Conservation (phyloP, 208 protist species). For the Leishmania guyanensis region DNA sequence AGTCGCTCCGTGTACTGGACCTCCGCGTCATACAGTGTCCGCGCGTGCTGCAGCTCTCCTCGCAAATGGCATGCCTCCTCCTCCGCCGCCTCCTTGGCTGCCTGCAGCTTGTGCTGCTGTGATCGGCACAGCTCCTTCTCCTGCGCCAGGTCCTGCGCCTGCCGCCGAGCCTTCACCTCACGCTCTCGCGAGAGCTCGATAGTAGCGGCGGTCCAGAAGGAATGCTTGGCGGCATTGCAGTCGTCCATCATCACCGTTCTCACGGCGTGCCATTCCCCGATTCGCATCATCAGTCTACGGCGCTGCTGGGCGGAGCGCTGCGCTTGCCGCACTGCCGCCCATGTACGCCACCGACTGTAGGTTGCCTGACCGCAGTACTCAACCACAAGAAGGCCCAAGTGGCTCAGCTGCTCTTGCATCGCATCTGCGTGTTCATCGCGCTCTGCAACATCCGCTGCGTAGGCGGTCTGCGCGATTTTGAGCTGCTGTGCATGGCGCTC, state of each 20-base stretch:
- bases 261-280: conserved; percentile 7
- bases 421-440: background rate
- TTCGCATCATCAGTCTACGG: background rate
- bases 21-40: conserved; percentile 17
- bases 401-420: conserved; percentile 10
- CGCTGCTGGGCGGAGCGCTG: conserved; percentile 13
- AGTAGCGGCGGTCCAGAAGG: background rate
- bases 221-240: background rate
- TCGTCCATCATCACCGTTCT: background rate
- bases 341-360: conserved; percentile 38
- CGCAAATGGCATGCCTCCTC: conserved; percentile 14
- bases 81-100: conserved; percentile 3
- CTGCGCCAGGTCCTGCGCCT: conserved; percentile 6
- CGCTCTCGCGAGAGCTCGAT: background rate
- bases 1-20: conserved; percentile 4
- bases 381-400: conserved; percentile 34
- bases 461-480: background rate
- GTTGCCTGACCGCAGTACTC: conserved; percentile 53
- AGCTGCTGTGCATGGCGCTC: conserved; percentile 13
- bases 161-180: background rate
- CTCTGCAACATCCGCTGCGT: background rate
- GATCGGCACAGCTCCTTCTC: conserved; percentile 4
- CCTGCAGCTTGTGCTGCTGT: conserved; percentile 11
- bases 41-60: conserved; percentile 21
- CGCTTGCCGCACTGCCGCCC: conserved; percentile 20